A percentile compares a stretch with the other conserved stretches of the same genome.
phyloP scores from a whole-genome alignment of 2,329 filamentous ascomycete genomes.

The Ceratocystiopsis brevicomis region DNA sequence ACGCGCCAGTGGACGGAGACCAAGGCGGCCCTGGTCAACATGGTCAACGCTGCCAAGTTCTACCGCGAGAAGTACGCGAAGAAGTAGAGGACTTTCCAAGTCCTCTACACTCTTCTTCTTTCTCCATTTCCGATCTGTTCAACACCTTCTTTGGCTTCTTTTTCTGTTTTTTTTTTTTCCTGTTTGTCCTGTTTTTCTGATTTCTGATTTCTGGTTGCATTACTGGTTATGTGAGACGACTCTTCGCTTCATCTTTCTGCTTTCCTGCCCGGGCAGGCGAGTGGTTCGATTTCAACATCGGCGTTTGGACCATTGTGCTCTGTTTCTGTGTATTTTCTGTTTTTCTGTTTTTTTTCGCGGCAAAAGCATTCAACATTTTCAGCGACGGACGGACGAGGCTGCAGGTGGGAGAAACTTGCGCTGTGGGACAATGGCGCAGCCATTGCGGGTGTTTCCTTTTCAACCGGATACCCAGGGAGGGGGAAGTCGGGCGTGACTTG shows the following conservation, averaged over 20 bases:
- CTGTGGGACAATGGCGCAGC: neutral
- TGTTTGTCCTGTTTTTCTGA: neutral
- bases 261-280: neutral
- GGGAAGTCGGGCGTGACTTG: no score
- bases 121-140: neutral
- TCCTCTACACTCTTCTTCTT: neutral
- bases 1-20: conserved; percentile 97
- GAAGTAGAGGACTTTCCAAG: conserved; percentile 25
- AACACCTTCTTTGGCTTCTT: neutral
- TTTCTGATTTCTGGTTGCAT: no score
- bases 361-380: conserved; percentile 9
- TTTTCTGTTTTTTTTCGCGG: conserved; percentile 1
- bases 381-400: conserved; percentile 7
- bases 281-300: conserved; percentile 10
- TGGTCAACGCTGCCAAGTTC: conserved; percentile 96
- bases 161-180: neutral
- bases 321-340: conserved; percentile 11
- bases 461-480: conserved; percentile 7
- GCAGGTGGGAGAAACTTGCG: neutral
- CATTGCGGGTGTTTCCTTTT: conserved; percentile 5
- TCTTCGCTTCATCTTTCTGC: conserved; percentile 5
- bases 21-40: conserved; percentile 86
- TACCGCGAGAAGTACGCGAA: conserved; percentile 80
- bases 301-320: conserved; percentile 8
- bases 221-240: conserved; percentile 8